Evolutionary conservation across 2,329 filamentous ascomycete genomes (phyloP), one percentile per base, ranked within the genome.

Genomic region (Dothistroma septosporum): DNA sequence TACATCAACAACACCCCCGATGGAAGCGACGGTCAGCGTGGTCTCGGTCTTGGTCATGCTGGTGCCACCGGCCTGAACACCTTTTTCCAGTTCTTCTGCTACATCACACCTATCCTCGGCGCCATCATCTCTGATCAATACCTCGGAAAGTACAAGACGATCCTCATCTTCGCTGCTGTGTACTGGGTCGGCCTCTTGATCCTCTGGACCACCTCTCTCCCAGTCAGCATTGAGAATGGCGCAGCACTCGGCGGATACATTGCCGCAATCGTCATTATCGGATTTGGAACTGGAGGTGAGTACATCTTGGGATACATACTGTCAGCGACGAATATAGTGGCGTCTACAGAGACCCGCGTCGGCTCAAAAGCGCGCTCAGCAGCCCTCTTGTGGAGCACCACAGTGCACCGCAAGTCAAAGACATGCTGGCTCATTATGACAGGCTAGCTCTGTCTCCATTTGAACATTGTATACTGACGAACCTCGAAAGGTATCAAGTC

Each of bases 131-230:
- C 89, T 11, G 89, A 92, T 76, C 82, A 86, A 65, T 87, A 86
- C 70, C 81, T 84, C 70, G 88, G 88, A 35, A 86, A 87, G 62
- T 91, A 85, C 76, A 81, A 83, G 66, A 90, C 88, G 24, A 90
- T 91, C 67, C 80, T 87, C 73, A 83, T 83, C 70, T 87, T 88
- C 66, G 87, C 78, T 44, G 78, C 77, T 10, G 79, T 88, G 60
- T 86, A 87, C 24, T 85, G 87, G 69, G 69, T 86, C 54, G 89
- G 88, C 35, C 86, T 90, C 72, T 75, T 84, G 33, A 81, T 91
- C 61, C 78, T 91, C 21, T 85, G 88, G 62, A 76, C 85, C 32
- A 85, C 87, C 2, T 83, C 88, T 16, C 76, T 88, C 1, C 88
- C 88, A 0, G 69, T 72, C 2, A 84, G 89, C 53, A 86, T 91